Percentiles rank a stretch among this genome's conserved stretches.
Evolutionary conservation across 805 yeast species (phyloP).

Genomic region (Barnettozyma californica): DNA sequence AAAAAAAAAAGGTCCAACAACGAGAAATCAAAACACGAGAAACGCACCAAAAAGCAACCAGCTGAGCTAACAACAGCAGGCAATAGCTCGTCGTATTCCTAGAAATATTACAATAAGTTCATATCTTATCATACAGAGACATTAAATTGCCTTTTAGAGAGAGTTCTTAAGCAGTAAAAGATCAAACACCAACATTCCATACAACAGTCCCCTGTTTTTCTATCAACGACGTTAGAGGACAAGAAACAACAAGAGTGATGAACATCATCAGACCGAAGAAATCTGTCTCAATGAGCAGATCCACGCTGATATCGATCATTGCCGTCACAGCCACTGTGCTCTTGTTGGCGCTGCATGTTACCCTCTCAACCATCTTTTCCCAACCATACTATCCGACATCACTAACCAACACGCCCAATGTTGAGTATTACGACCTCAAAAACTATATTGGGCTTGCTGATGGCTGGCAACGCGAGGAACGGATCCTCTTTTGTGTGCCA

Average conservation of each 20-base stretch:
- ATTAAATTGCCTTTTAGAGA: background rate
- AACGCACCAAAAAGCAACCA: background rate
- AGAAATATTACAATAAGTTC: too few relatives aligned
- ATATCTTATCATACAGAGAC: background rate
- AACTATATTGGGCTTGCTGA: constrained; percentile 63
- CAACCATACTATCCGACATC: constrained; percentile 30
- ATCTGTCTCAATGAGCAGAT: background rate
- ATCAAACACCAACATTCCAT: background rate
- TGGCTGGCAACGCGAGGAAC: constrained; percentile 80
- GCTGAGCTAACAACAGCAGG: background rate
- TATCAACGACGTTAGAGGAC: background rate
- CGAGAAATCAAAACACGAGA: background rate
- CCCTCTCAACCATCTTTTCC: constrained; percentile 7
- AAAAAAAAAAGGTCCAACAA: background rate
- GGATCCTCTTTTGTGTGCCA: constrained; percentile 85
- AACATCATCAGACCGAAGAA: background rate
- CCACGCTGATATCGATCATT: background rate
- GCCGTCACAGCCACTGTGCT: constrained; percentile 13
- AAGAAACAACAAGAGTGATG: background rate
- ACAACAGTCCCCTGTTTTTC: background rate
- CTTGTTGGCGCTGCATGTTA: constrained; percentile 13
- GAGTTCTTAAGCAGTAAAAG: background rate
- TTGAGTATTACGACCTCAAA: constrained; percentile 68
- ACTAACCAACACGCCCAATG: constrained; percentile 32
- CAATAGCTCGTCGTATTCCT: background rate